These are phyloP conservation scores for Thuidium tamariscinum DNA, from an alignment of 225 moss, liverwort and hornwort species.

Conservation along the genomic window DNA sequence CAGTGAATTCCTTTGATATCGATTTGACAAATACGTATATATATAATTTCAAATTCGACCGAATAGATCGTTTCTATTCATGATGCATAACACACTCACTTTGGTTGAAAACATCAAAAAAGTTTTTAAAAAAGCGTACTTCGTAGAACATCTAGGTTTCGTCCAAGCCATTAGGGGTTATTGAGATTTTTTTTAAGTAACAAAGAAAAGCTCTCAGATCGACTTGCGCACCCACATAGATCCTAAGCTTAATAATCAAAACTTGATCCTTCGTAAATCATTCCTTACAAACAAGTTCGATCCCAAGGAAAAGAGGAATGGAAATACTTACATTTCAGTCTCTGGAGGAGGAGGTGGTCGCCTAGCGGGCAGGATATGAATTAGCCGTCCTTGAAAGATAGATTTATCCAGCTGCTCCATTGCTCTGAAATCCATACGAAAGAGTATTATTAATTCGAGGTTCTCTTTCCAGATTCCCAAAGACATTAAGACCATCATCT, in stretches of 20 bases:
- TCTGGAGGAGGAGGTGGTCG: slow-evolving; percentile 66
- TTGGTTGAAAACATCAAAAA: neutral
- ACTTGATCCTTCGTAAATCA: neutral
- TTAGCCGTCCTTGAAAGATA: slow-evolving; percentile 79
- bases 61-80: neutral
- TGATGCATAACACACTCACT: neutral
- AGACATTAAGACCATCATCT: neutral
- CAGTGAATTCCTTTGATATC: neutral
- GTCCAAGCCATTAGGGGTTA: neutral
- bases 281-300: neutral
- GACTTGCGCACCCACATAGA: neutral
- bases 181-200: neutral
- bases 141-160: neutral
- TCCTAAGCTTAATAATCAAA: neutral
- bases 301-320: neutral
- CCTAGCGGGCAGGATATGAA: slow-evolving; percentile 82
- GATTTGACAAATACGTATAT: neutral
- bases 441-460: neutral
- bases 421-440: slow-evolving; percentile 39
- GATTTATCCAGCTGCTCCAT: slow-evolving; percentile 82
- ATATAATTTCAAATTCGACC: neutral
- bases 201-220: neutral
- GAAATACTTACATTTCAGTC: slow-evolving; percentile 44
- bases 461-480: neutral
- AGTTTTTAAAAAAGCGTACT: neutral